Evolutionary conservation across 768 basidiomycete species (phyloP).

Genomic region (Peribolospora baueri): DNA sequence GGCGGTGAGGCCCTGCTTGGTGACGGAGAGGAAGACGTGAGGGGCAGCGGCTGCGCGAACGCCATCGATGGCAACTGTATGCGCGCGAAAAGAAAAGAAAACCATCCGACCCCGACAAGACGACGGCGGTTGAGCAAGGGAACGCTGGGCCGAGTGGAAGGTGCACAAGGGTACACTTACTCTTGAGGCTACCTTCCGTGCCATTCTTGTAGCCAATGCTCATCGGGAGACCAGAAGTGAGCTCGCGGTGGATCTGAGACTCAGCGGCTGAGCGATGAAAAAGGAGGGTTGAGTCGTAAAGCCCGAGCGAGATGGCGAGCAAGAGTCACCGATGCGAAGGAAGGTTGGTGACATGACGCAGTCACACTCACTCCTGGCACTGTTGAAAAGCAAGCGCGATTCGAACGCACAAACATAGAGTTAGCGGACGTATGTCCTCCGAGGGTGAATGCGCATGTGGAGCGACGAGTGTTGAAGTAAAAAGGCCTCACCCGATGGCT

Average conservation of each 20-base stretch:
- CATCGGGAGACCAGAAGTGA: conserved; percentile 66
- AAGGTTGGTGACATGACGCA: too few species aligned
- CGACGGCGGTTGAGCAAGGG: too few species aligned
- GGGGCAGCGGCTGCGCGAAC: conserved; percentile 73
- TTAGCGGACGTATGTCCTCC: not conserved
- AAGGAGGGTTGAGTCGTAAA: not conserved
- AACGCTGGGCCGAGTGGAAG: too few species aligned
- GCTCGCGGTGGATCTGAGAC: conserved; percentile 70
- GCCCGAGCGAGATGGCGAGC: too few species aligned
- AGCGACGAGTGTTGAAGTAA: too few species aligned
- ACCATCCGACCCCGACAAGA: too few species aligned
- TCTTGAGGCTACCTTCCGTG: conserved; percentile 54
- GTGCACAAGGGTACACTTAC: too few species aligned
- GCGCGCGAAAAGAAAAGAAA: too few species aligned
- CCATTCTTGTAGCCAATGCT: conserved; percentile 97
- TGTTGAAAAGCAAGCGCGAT: not conserved
- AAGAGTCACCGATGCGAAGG: too few species aligned
- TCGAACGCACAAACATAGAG: conserved; percentile 19
- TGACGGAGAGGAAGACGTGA: conserved; percentile 93
- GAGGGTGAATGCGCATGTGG: too few species aligned
- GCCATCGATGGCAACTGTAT: conserved; percentile 57
- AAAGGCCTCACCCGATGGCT: conserved; percentile 37
- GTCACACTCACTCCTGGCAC: too few species aligned
- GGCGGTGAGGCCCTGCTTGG: conserved; percentile 81
- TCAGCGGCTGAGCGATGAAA: conserved; percentile 33